Base-by-base conservation (phyloP, 805 yeast genomes). In the Monosporozyma unispora region DNA sequence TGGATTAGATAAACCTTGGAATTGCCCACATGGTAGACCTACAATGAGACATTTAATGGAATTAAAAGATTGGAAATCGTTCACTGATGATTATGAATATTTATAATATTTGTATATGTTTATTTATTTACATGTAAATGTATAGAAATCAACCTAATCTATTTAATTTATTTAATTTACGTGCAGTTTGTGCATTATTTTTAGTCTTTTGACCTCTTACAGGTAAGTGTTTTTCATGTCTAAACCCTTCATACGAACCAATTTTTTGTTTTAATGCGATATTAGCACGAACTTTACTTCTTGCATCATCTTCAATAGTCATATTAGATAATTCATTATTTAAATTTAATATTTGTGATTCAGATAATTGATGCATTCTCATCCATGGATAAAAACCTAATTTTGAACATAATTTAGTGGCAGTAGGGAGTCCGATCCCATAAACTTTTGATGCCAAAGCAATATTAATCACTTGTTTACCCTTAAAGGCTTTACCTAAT, bases 11-110 rank as follows among this genome's bases (percentile, higher is more conserved):
- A 87, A 87, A 61, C 99, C 99, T 0, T 93, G 99, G 99, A 84
- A 83, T 57, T 81, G 89, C 60, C 99, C 99, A 0, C 99, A 93
- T 67, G 99, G 99, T 0, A 72, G 99, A 54, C 99, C 99, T 0
- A 93, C 99, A 1, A 81, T 93, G 84, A 75, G 99, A 49, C 97
- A 91, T 66, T 71, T 91, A 51, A 79, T 82, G 52, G 88, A 86
- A 49, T 60, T 83, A 37, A 64, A 70, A 40, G 65, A 70, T 44
- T 73, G 80, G 76, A 57, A 61, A 19, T 56, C 74, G 0, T 78
- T 77, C 54, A 57, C 57, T 9, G 68, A 67, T 2, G 83, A 79
- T 56, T 75, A 76, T 56, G 51, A 53, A 16, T 18, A 39, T 39
- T 39, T 9, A 35, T 35, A 18, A 35, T 3, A n/a, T 3, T 29